Conservation (phyloP, 192 early-diverging fungal genomes). For the Backusella mclennaniae region DNA sequence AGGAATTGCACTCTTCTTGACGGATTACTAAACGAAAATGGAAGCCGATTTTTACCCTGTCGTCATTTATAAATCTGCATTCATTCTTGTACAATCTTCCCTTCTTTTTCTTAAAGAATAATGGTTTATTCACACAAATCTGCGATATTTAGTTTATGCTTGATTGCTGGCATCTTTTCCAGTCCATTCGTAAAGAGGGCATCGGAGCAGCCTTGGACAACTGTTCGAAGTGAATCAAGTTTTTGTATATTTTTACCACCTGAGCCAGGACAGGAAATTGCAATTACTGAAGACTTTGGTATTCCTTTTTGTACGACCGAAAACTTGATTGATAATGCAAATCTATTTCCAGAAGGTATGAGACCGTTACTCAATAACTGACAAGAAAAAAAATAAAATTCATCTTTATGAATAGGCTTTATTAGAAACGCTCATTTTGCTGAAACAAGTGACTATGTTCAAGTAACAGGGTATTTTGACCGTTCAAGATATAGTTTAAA, state of each 20-base stretch:
- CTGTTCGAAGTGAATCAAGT: constrained; percentile 17
- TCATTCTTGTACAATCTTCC: not conserved
- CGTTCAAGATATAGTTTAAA: constrained; percentile 33
- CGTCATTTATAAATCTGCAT: not conserved
- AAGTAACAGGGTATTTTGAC: constrained; percentile 51
- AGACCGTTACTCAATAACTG: not conserved
- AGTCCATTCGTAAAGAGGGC: not conserved
- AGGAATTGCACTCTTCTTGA: not conserved
- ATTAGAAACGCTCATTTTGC: constrained; percentile 41
- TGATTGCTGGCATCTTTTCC: not conserved
- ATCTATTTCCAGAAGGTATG: constrained; percentile 33
- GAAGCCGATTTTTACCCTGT: too few relatives aligned
- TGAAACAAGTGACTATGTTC: constrained; percentile 37
- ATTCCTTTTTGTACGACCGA: constrained; percentile 42
- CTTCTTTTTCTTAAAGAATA: not conserved
- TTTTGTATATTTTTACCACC: constrained; percentile 51
- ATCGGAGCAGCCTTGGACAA: not conserved
- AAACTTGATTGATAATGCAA: constrained; percentile 23
- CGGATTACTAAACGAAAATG: not conserved
- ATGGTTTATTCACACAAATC: not conserved
- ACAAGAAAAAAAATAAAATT: not conserved
- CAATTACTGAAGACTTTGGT: constrained; percentile 34
- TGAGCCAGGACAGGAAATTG: constrained; percentile 35
- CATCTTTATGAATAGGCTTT: constrained; percentile 30
- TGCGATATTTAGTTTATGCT: not conserved